Conservation (phyloP, 1,139 yeast species). For the Candida frijolesensis region DNA sequence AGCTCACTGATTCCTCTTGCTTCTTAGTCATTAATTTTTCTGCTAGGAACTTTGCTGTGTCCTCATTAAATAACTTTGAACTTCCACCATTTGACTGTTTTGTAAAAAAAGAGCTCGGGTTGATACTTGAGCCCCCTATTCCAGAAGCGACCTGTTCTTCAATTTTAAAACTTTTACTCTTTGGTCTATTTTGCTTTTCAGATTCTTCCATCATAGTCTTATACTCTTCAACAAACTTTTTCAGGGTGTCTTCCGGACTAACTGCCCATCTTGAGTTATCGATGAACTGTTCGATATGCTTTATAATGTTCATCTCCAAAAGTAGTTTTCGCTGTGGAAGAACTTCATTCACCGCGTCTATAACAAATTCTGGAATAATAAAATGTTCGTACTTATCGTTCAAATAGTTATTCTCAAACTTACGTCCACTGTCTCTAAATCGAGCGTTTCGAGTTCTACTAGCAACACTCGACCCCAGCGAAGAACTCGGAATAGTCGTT, state of each 20-base stretch:
- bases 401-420: conserved; percentile 4
- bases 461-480: not conserved
- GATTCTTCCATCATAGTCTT: not conserved
- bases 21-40: not conserved
- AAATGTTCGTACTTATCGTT: not conserved
- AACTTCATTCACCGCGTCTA: not conserved
- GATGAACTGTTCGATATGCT: not conserved
- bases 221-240: not conserved
- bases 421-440: not conserved
- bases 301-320: not conserved
- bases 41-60: not conserved
- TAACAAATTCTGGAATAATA: conserved; percentile 1
- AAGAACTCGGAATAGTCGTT: not conserved
- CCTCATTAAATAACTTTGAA: not conserved
- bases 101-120: not conserved
- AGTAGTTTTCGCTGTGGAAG: conserved; percentile 2
- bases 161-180: conserved; percentile 1
- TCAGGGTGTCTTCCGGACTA: not conserved
- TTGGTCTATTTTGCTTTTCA: conserved; percentile 1
- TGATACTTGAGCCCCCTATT: not conserved
- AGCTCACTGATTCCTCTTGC: not conserved
- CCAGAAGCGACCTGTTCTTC: not conserved
- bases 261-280: not conserved
- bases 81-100: not conserved
- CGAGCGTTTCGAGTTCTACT: not conserved